Base-by-base conservation (phyloP, 805 yeast genomes). In the Candida maesae region DNA sequence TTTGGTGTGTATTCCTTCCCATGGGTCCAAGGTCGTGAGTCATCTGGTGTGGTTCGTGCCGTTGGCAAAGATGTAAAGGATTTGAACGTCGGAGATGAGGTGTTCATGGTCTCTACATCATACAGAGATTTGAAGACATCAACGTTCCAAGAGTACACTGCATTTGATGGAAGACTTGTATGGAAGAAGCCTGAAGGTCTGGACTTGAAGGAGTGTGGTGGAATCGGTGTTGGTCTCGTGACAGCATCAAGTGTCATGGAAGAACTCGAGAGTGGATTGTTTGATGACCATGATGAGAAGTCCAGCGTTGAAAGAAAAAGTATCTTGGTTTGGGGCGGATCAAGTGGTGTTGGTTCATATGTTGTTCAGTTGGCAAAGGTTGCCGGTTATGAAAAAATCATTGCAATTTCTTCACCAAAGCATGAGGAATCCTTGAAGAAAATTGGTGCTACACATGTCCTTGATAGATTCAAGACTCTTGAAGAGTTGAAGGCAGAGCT, bases 11-110 rank as follows among this genome's bases (percentile, higher is more conserved):
- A 71, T 46, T 63, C 68, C 12, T 70, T 71, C 42, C 77, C 77
- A 9, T 71, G 77, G 76, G 59, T 71, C 35, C 71, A 70, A 50
- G 77, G 77, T 13, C 56, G 77, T 27, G 77, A 71, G 48, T 59
- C 68, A 33, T 62, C 71, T 18, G 77, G 77, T 1, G 40, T 59
- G 7, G 63, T 71, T 3, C 63, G 60, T 7, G 55, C 62, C 26
- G 39, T 51, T 7, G 74, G 75, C 3, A 21, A 44, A 3, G 56
- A 58, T 25, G 73, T 68, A 6, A 53, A 50, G 7, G 46, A 51
- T 8, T 52, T 67, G 19, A 42, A 56, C 1, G 28, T 58, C 11
- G 68, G 67, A 7, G 66, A 67, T 30, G 58, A 62, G 33, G 76
- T 71, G 0, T 66, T 72, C 34, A 51, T 71, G 25, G 71, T 69